Evolutionary conservation across 1,284 basidiomycete species (phyloP).

Genomic region (Tylopilus orsonianus): DNA sequence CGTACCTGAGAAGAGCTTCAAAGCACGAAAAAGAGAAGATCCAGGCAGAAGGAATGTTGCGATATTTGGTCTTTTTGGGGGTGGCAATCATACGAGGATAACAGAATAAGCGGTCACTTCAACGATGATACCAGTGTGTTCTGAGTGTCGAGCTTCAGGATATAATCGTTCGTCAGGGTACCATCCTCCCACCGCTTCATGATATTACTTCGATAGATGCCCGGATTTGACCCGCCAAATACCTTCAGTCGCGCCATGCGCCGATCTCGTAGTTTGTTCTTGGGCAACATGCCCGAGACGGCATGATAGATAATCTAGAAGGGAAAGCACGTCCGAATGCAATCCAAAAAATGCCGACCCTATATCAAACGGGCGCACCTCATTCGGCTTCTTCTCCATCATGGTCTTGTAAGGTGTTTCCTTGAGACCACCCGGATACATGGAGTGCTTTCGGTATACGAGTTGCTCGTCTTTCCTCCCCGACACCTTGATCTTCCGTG

Average conservation of each 20-base stretch:
- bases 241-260: constrained; percentile 84
- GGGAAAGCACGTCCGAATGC: not conserved
- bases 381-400: constrained; percentile 85
- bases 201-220: constrained; percentile 66
- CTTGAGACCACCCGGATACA: constrained; percentile 93
- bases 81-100: not conserved
- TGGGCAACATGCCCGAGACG: constrained; percentile 95
- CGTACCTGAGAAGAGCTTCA: not conserved
- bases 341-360: not conserved
- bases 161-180: constrained; percentile 53
- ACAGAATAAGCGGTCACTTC: constrained; percentile 9
- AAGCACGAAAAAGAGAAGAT: constrained; percentile 15
- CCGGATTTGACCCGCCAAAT: constrained; percentile 75
- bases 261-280: constrained; percentile 88
- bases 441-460: constrained; percentile 87
- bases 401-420: constrained; percentile 82
- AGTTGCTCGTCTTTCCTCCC: constrained; percentile 89
- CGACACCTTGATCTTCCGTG: constrained; percentile 81
- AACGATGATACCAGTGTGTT: constrained; percentile 22
- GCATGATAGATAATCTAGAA: constrained; percentile 91
- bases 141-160: constrained; percentile 35
- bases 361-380: constrained; percentile 56
- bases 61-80: too few relatives aligned
- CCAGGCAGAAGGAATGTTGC: constrained; percentile 6
- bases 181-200: constrained; percentile 77